Evolutionary conservation across 2,329 filamentous ascomycete species (phyloP), one percentile per base, ranked within the genome.

Genomic region (Ascosphaera acerosa): DNA sequence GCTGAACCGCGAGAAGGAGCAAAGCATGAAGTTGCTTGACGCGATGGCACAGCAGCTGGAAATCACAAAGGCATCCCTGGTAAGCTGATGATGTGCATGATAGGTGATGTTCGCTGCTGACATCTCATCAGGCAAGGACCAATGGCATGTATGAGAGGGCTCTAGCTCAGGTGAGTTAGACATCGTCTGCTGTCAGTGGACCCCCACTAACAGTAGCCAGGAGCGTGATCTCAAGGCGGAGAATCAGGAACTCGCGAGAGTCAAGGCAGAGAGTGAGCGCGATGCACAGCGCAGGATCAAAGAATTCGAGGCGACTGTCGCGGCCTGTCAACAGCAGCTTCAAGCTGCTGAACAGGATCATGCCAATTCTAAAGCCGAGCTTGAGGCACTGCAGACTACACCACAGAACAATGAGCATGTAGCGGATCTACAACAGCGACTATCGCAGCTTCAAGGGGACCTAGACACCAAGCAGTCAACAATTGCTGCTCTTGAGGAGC

Each of bases 401-500:
- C 32, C 34, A 27, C 30, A 39, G n/a, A 14, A 6, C 16, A 12
- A 41, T 29, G 32, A 29, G 5, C 42, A 37, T 18, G 29, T 40
- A 4, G 33, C 38, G 12, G 20, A 23, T 4, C 30, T 44, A 10
- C 36, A 41, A 18, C 15, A 27, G 1, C 34, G 41, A 15, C 17
- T 41, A 2, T 29, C 35, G 9, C 26, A 37, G 15, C 28, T 31
- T 10, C 29, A 35, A 23, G 27, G 18, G 3, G 29, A 12, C 17
- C 14, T 36, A 9, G 31, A 16, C 9, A 32, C 38, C 10, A 50
- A 48, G 15, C 44, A 46, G 6, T 44, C 54, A 35, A 45, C 48
- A n/a, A 40, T 44, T 18, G 4, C 22, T 14, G 36, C 27, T 0
- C 27, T 40, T 16, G 33, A 35, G n/a, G 30, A 34, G n/a, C 42